Evolutionary conservation across 2,329 filamentous ascomycete species (phyloP).

Genomic region (Diaporthe ampelina): DNA sequence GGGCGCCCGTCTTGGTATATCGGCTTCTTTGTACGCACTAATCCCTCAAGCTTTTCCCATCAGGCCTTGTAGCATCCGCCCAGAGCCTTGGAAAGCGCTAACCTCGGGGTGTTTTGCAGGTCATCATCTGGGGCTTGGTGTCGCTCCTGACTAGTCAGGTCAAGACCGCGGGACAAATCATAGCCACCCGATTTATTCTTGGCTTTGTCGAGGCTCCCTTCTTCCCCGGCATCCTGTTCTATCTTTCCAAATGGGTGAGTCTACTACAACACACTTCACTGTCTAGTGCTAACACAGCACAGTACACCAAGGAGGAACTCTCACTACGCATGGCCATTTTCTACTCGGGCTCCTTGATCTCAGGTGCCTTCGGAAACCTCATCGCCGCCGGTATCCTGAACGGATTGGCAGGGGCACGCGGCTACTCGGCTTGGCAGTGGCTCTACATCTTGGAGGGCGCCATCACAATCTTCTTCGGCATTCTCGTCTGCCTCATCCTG

Average conservation of each 20-base stretch:
- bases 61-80: background rate
- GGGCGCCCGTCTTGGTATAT: slow-evolving; percentile 52
- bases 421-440: slow-evolving; percentile 40
- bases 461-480: slow-evolving; percentile 38
- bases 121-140: slow-evolving; percentile 41
- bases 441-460: slow-evolving; percentile 40
- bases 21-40: slow-evolving; percentile 53
- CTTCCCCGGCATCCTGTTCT: slow-evolving; percentile 53
- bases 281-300: background rate
- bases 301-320: slow-evolving; percentile 39
- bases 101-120: slow-evolving; percentile 9
- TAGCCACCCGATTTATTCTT: slow-evolving; percentile 55
- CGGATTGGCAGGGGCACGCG: slow-evolving; percentile 33
- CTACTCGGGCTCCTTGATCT: slow-evolving; percentile 38
- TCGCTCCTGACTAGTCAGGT: slow-evolving; percentile 51
- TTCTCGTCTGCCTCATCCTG: slow-evolving; percentile 36
- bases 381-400: slow-evolving; percentile 39
- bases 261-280: background rate
- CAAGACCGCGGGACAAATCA: slow-evolving; percentile 50
- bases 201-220: slow-evolving; percentile 57
- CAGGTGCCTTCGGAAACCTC: slow-evolving; percentile 40
- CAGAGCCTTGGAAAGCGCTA: slow-evolving; percentile 11
- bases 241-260: slow-evolving; percentile 40
- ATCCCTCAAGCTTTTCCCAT: background rate
- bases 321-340: slow-evolving; percentile 41